Evolutionary conservation across 306 rosid species (phyloP).

Genomic region (Fagus sylvatica): DNA sequence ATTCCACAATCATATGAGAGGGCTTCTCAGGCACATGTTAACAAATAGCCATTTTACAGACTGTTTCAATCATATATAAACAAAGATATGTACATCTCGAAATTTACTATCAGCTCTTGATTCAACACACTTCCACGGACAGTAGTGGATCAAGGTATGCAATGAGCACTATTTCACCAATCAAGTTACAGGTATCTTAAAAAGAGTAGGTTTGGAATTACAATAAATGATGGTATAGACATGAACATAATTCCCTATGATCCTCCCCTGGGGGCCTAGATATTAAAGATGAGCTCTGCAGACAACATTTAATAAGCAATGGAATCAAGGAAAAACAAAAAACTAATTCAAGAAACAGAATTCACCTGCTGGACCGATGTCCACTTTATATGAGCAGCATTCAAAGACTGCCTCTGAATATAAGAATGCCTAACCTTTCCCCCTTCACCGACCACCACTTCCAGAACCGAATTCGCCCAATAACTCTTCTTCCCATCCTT

Average conservation of each 20-base stretch:
- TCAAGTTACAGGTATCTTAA: too few relatives aligned
- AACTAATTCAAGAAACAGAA: background rate
- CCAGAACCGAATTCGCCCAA: conserved; percentile 84
- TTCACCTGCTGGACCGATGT: conserved; percentile 79
- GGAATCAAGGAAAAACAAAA: background rate
- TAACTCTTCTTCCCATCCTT: conserved; percentile 39
- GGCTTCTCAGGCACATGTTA: background rate
- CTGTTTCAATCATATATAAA: background rate
- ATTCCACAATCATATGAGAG: background rate
- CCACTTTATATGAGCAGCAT: conserved; percentile 91
- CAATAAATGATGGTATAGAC: background rate
- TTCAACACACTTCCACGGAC: too few relatives aligned
- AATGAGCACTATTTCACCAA: too few relatives aligned
- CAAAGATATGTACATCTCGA: background rate
- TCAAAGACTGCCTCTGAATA: conserved; percentile 73
- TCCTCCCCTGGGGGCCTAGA: background rate
- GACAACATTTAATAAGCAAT: background rate
- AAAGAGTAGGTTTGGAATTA: background rate
- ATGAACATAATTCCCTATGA: background rate
- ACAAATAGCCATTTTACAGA: background rate
- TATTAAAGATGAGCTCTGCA: background rate
- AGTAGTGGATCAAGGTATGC: too few relatives aligned
- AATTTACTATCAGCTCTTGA: too few relatives aligned
- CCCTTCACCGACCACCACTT: conserved; percentile 62
- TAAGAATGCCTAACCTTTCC: conserved; percentile 88